phyloP scores from a whole-genome alignment of 2,329 filamentous ascomycete genomes.

The Colletotrichum brevisporum region DNA sequence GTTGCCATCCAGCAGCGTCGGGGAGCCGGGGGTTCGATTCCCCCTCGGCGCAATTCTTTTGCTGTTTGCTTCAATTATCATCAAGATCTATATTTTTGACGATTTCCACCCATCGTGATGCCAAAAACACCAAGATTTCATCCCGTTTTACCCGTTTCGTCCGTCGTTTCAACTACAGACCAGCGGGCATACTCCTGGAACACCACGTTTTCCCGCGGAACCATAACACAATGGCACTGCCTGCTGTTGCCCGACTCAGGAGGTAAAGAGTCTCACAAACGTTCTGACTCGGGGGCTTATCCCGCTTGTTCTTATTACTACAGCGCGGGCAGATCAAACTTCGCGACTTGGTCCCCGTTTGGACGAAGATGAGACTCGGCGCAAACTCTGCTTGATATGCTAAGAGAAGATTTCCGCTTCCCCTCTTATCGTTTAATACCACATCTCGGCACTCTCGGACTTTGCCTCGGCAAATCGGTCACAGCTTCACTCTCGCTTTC shows the following conservation, averaged over 20 bases:
- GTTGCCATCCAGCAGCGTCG: constrained; percentile 39
- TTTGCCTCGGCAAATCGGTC: constrained; percentile 4
- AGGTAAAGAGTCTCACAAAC: background rate
- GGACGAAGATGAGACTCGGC: constrained; percentile 25
- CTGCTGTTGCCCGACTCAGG: background rate
- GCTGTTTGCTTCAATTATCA: background rate
- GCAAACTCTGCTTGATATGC: constrained; percentile 11
- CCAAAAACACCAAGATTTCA: background rate
- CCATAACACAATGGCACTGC: background rate
- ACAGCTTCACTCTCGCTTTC: constrained; percentile 48
- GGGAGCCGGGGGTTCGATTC: constrained; percentile 42
- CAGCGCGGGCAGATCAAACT: background rate
- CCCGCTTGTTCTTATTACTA: background rate
- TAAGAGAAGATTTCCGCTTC: background rate
- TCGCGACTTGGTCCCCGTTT: constrained; percentile 11
- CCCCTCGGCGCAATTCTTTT: constrained; percentile 26
- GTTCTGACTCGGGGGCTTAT: constrained; percentile 10
- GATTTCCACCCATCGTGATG: background rate
- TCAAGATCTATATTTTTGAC: background rate
- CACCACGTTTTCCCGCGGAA: background rate
- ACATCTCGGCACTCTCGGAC: background rate
- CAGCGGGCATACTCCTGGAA: background rate
- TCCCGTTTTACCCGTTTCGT: background rate
- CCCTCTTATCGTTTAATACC: background rate
- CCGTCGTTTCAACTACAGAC: background rate